Evolutionary conservation across 495 filamentous ascomycete species (phyloP), one percentile per base, ranked within the genome.

Genomic region (Thozetella sp.): DNA sequence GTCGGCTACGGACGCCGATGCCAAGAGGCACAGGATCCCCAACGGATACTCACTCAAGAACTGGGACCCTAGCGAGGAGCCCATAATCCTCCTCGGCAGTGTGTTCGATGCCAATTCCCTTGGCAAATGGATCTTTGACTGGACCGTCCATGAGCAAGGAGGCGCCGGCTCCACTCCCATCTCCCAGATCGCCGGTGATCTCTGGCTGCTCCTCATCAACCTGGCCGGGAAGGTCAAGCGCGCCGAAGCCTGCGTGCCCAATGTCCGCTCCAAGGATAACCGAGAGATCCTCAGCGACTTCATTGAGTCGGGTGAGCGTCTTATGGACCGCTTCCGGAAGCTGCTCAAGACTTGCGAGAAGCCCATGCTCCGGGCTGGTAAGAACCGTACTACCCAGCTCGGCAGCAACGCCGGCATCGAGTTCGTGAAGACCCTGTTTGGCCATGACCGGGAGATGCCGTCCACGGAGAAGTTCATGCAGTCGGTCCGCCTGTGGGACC

Each of bases 71-170:
- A 88, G 87, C 48, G 93, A 97, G 75, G 91, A 92, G 64, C 77
- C 95, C 27, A 96, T 99, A 72, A 87, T 97, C 71, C 84, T 99
- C 4, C 84, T 98, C 10, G 95, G 95, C 45, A 96, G 91, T 70
- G 95, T 98, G 50, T 99, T 98, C 70, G 96, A 98, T 68, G 91
- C 95, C 73, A 97, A 97, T 83, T 96, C 92, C 22, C 84, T 99
- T 17, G 95, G 95, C 67, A 97, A 97, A 76, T 99, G 95, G 95
- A 94, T 99, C 72, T 99, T 97, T 79, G 96, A 99, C 82, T 99
- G 95, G 95, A 97, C 95, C 26, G 92, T 97, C 59, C 97, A 92
- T 78, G 88, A 90, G 72, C 90, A 96, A 63, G 93, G 93, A 43
- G 83, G 92, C 12, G 86, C 85, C n/a, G 43, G 43, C 4, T 48